phyloP scores from a whole-genome alignment of 106 monocot species.

The Agapanthus africanus region DNA sequence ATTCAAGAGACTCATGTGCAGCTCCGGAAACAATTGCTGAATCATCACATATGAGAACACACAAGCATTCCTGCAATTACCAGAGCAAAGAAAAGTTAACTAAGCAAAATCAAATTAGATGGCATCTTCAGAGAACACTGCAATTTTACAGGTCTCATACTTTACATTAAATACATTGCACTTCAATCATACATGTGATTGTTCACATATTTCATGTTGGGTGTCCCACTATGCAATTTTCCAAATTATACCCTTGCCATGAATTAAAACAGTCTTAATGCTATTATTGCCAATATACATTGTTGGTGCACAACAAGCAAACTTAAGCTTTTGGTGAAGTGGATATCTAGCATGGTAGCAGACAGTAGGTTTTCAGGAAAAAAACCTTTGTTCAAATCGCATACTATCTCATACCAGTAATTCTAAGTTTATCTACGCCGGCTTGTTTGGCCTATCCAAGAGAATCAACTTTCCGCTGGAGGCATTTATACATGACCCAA shows the following conservation, averaged over 20 bases:
- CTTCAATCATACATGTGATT: too few species aligned
- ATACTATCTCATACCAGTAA: too few species aligned
- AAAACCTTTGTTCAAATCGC: too few species aligned
- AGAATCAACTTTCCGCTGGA: too few species aligned
- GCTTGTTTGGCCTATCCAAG: too few species aligned
- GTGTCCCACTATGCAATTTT: not conserved
- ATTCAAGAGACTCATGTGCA: slow-evolving; percentile 63
- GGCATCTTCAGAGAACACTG: not conserved
- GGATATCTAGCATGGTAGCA: too few species aligned
- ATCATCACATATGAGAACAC: slow-evolving; percentile 83
- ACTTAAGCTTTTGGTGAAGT: not conserved
- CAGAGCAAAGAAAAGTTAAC: slow-evolving; percentile 3
- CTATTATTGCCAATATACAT: not conserved
- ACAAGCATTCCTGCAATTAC: slow-evolving; percentile 84
- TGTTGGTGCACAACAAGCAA: not conserved
- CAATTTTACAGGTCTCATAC: too few species aligned
- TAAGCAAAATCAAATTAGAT: not conserved
- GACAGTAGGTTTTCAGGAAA: too few species aligned
- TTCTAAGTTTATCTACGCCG: too few species aligned
- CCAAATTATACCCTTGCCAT: not conserved
- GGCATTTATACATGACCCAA: too few species aligned
- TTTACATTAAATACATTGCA: too few species aligned
- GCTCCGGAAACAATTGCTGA: slow-evolving; percentile 53
- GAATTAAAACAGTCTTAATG: not conserved
- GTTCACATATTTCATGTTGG: too few species aligned